phyloP scores from a whole-genome alignment of 1,284 basidiomycete species.

The Cutaneotrichosporon arboriforme region DNA sequence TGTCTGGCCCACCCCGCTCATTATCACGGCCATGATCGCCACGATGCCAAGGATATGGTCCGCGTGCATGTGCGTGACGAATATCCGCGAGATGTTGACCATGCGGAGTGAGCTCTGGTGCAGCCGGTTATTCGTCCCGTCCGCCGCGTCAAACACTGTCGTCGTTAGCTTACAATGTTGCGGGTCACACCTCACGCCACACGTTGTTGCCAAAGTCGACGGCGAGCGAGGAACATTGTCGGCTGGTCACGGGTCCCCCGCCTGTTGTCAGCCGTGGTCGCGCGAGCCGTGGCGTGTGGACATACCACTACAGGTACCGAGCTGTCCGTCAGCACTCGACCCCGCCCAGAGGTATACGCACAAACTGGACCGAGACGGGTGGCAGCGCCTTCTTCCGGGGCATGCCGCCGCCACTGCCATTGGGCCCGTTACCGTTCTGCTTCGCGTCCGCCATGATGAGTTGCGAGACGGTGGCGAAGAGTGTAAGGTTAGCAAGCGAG shows the following conservation, averaged over 20 bases:
- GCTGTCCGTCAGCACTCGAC: conserved; percentile 20
- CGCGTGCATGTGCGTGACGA: conserved; percentile 86
- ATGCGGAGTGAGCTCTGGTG: conserved; percentile 60
- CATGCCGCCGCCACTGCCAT: neutral
- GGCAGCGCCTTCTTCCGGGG: conserved; percentile 9
- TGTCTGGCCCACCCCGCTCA: conserved; percentile 52
- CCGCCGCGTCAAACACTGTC: conserved; percentile 78
- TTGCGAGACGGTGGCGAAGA: neutral
- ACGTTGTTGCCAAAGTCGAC: conserved; percentile 46
- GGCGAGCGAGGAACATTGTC: conserved; percentile 47
- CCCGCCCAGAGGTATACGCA: conserved; percentile 14
- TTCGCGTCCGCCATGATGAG: no score
- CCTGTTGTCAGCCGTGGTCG: conserved; percentile 22
- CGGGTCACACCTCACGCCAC: conserved; percentile 38
- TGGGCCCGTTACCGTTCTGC: no score
- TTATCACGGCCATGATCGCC: conserved; percentile 62
- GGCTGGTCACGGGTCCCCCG: conserved; percentile 42
- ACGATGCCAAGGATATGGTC: conserved; percentile 78
- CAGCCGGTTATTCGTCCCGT: conserved; percentile 78
- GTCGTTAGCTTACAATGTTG: conserved; percentile 7
- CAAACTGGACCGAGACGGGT: conserved; percentile 39
- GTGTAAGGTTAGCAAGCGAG: neutral
- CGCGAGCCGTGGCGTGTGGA: conserved; percentile 1
- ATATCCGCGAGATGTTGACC: conserved; percentile 63
- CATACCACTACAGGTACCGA: conserved; percentile 47